Conservation (phyloP, 2,329 filamentous ascomycete genomes). For the Colletotrichum gigasporum region DNA sequence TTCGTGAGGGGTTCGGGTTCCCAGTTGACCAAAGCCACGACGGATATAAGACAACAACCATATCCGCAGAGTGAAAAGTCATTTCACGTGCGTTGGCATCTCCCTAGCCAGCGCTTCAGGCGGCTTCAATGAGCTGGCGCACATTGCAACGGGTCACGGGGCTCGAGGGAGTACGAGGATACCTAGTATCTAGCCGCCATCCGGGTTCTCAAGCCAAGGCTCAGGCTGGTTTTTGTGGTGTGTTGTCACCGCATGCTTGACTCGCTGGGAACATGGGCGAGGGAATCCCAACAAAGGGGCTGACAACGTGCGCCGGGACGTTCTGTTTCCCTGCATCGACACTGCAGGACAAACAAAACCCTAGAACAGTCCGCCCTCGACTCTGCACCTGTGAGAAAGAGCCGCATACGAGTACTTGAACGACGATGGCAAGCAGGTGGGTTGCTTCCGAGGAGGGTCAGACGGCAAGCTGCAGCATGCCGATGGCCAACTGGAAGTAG, state of each 20-base stretch:
- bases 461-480: conserved; percentile 21
- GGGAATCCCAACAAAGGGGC: conserved; percentile 1
- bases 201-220: conserved; percentile 27
- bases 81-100: conserved; percentile 14
- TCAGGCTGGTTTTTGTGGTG: neutral
- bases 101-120: conserved; percentile 71
- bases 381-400: neutral
- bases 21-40: neutral
- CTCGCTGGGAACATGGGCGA: conserved; percentile 1
- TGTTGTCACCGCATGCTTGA: conserved; percentile 25
- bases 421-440: neutral
- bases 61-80: neutral
- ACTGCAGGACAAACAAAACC: neutral
- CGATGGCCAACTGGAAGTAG: neutral
- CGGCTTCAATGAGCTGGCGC: conserved; percentile 79
- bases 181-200: conserved; percentile 8
- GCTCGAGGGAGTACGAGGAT: conserved; percentile 16
- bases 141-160: conserved; percentile 33
- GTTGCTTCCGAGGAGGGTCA: conserved; percentile 13
- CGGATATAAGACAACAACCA: neutral
- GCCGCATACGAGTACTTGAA: neutral
- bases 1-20: too few relatives aligned
- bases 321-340: conserved; percentile 1
- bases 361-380: neutral
- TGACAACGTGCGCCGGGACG: neutral